phyloP scores from a whole-genome alignment of 768 basidiomycete species.

The Lentinus brumalis region DNA sequence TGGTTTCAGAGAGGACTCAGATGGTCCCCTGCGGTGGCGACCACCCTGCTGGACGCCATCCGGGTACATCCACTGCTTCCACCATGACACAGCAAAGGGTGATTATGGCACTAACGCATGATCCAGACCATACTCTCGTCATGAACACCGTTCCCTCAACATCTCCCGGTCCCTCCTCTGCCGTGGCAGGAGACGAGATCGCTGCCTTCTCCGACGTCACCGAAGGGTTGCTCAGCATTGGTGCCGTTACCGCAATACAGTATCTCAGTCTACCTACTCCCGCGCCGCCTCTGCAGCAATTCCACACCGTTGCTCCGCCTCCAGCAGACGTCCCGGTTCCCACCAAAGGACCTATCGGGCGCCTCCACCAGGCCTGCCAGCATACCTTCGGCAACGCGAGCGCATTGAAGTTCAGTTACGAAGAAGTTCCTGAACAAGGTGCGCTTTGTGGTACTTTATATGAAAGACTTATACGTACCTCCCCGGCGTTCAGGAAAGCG shows the following conservation, averaged over 20 bases:
- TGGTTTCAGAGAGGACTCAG: no score
- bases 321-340: neutral
- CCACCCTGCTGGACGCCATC: no score
- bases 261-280: neutral
- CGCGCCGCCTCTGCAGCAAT: neutral
- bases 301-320: neutral
- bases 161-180: neutral
- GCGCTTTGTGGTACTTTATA: neutral
- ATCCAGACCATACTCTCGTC: neutral
- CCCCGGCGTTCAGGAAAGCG: slow-evolving; percentile 46
- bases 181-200: neutral
- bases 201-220: slow-evolving; percentile 8
- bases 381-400: slow-evolving; percentile 27
- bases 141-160: neutral
- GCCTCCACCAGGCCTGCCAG: slow-evolving; percentile 28
- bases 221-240: slow-evolving; percentile 4
- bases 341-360: slow-evolving; percentile 6
- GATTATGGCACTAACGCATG: no score
- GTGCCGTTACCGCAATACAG: slow-evolving; percentile 5
- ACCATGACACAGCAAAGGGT: no score
- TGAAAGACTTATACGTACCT: neutral
- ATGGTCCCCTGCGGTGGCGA: no score
- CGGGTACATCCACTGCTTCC: no score
- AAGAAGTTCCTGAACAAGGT: slow-evolving; percentile 21
- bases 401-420: slow-evolving; percentile 23